A percentile compares a stretch with the other conserved stretches of the same genome.
Conservation (phyloP, 2,329 filamentous ascomycete species). For the Fusarium bactridioides region DNA sequence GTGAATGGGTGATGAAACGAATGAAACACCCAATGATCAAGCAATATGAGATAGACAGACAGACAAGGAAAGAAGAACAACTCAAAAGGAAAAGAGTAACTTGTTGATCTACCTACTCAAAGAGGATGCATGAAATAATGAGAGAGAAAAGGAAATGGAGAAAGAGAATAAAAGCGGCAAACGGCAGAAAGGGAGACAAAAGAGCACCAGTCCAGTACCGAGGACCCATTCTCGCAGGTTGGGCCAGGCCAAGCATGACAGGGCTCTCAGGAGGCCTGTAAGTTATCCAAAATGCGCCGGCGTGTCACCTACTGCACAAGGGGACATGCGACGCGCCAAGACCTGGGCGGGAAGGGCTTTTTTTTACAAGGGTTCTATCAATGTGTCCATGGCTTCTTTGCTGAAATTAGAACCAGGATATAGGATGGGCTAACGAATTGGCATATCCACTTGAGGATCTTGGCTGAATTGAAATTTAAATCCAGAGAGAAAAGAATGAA, state of each 20-base stretch:
- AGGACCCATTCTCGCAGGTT: slow-evolving; percentile 32
- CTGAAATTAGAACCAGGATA: slow-evolving; percentile 9
- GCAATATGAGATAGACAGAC: slow-evolving; percentile 4
- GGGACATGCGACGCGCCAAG: slow-evolving; percentile 25
- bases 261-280: slow-evolving; percentile 28
- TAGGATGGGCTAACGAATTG: slow-evolving; percentile 5
- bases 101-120: background rate
- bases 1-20: slow-evolving; percentile 25
- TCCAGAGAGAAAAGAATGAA: background rate
- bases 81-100: slow-evolving; percentile 12
- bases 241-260: background rate
- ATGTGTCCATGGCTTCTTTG: background rate
- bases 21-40: slow-evolving; percentile 26
- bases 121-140: slow-evolving; percentile 6
- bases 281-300: background rate
- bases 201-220: slow-evolving; percentile 7
- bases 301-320: background rate
- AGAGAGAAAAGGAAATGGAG: background rate
- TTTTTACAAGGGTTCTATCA: background rate
- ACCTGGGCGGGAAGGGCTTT: slow-evolving; percentile 27
- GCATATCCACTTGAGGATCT: slow-evolving; percentile 1
- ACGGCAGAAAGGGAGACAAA: slow-evolving; percentile 19
- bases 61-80: slow-evolving; percentile 22
- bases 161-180: background rate
- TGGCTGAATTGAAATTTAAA: background rate